Evolutionary conservation across 805 yeast genomes (phyloP), one percentile per base, ranked within the genome.

Genomic region (Pichia kluyveri): DNA sequence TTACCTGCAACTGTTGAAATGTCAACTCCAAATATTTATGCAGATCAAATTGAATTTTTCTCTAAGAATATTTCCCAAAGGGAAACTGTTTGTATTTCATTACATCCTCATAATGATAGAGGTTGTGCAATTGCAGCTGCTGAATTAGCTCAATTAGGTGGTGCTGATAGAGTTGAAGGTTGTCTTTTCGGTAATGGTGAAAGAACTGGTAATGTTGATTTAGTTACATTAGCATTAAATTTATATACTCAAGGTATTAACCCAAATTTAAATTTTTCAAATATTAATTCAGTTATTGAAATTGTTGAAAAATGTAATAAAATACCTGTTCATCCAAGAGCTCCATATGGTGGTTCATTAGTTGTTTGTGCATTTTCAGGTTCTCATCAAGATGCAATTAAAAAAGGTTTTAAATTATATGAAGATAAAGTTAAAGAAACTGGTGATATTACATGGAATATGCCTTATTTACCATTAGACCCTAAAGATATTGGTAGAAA

Each of bases 91-190:
- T 79, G 86, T 57, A 76, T 85, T 45, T 84, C 93, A 14, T 74
- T 86, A 48, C 95, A 85, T 63, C 86, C 88, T 32, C 95, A 85
- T 66, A 85, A 85, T 56, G 93, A 85, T 67, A 75, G 95, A 59
- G 95, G 95, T 23, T 84, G 91, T 63, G 90, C 86, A 14, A 90
- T 85, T n/a, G 93, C 91, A 11, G 93, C 93, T 36, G 83, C 89
- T 4, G 95, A 85, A 66, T 73, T 85, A 48, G 95, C 86, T 42
- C 82, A 80, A 59, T 59, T 85, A 66, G 95, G 88, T 3, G 95
- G 95, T 46, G 95, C 88, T n/a, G 88, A 85, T 63, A 77, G 95
- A 64, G 85, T 85, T 27, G 95, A 85, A 66, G 95, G 95, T 23
- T 85, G 91, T 68, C 67, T 85, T 43, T 85, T 85, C 57, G 95